A percentile compares a stretch with the other conserved stretches of the same genome.
These are phyloP conservation scores for Alternaria rosae DNA, from an alignment of 2,329 filamentous ascomycete species.

Conservation along the genomic window DNA sequence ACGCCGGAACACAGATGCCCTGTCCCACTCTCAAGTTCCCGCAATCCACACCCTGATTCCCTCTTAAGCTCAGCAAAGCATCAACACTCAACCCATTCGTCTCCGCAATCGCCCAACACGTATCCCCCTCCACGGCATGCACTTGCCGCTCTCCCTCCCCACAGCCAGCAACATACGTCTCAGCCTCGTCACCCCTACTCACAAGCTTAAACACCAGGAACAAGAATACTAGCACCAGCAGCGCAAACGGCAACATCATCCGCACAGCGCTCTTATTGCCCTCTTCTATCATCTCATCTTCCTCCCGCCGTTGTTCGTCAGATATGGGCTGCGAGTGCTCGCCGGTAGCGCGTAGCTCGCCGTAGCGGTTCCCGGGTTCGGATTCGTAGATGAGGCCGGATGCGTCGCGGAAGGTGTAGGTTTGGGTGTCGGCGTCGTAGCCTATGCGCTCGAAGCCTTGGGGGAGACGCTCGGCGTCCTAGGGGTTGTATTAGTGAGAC, in stretches of 20 bases:
- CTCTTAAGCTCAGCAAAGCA: slow-evolving; percentile 51
- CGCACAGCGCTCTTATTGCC: slow-evolving; percentile 57
- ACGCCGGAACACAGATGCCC: slow-evolving; percentile 56
- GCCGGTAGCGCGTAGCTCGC: slow-evolving; percentile 47
- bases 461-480: slow-evolving; percentile 63
- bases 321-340: slow-evolving; percentile 7
- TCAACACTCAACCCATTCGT: slow-evolving; percentile 54
- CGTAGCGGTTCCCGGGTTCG: slow-evolving; percentile 60
- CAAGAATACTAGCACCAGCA: slow-evolving; percentile 61
- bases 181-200: slow-evolving; percentile 3
- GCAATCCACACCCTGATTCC: slow-evolving; percentile 60
- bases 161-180: slow-evolving; percentile 25
- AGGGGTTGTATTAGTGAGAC: neutral
- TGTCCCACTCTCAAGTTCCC: slow-evolving; percentile 54
- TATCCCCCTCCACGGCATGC: slow-evolving; percentile 57
- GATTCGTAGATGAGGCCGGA: slow-evolving; percentile 61
- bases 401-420: slow-evolving; percentile 61
- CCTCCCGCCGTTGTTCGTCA: neutral
- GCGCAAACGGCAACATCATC: slow-evolving; percentile 65
- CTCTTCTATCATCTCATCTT: slow-evolving; percentile 25
- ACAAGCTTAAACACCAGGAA: slow-evolving; percentile 52
- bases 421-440: slow-evolving; percentile 64
- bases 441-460: slow-evolving; percentile 63
- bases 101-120: slow-evolving; percentile 63
- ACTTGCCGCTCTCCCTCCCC: slow-evolving; percentile 46